A percentile compares a stretch with the other conserved stretches of the same genome.
These are phyloP conservation scores for Lojkania enalia DNA, from an alignment of 2,329 filamentous ascomycete species.

Conservation along the genomic window DNA sequence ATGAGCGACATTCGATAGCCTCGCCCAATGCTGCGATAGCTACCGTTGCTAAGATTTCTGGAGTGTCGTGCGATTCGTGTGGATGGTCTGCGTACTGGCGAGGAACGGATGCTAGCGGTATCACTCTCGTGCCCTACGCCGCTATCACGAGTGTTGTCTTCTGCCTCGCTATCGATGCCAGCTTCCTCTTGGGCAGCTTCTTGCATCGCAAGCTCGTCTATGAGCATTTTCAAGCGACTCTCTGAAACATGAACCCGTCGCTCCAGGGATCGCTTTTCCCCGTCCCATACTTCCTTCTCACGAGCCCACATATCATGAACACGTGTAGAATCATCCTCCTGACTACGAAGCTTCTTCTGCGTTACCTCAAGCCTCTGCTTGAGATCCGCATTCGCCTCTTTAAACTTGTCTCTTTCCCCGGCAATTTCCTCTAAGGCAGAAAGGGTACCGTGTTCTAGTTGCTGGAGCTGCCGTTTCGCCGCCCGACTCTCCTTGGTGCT, in stretches of 20 bases:
- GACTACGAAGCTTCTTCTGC: slow-evolving; percentile 75
- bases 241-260: slow-evolving; percentile 89
- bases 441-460: slow-evolving; percentile 85
- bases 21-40: slow-evolving; percentile 54
- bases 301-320: slow-evolving; percentile 79
- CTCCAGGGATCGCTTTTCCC: slow-evolving; percentile 79
- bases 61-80: slow-evolving; percentile 58
- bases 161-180: slow-evolving; percentile 60
- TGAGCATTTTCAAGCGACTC: slow-evolving; percentile 76
- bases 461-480: slow-evolving; percentile 80
- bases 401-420: slow-evolving; percentile 81
- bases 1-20: slow-evolving; percentile 73
- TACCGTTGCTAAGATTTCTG: slow-evolving; percentile 58
- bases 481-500: slow-evolving; percentile 77
- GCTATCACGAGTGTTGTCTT: slow-evolving; percentile 65
- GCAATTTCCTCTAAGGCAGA: slow-evolving; percentile 83
- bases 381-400: slow-evolving; percentile 71
- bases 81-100: slow-evolving; percentile 52
- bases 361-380: slow-evolving; percentile 75
- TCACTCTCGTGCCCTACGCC: slow-evolving; percentile 63
- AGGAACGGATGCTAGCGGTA: slow-evolving; percentile 71
- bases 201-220: slow-evolving; percentile 81
- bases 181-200: slow-evolving; percentile 53
- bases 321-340: slow-evolving; percentile 81
- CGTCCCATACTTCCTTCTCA: slow-evolving; percentile 83